Evolutionary conservation across 2,329 filamentous ascomycete species (phyloP).

Genomic region (Claviceps sorghi): DNA sequence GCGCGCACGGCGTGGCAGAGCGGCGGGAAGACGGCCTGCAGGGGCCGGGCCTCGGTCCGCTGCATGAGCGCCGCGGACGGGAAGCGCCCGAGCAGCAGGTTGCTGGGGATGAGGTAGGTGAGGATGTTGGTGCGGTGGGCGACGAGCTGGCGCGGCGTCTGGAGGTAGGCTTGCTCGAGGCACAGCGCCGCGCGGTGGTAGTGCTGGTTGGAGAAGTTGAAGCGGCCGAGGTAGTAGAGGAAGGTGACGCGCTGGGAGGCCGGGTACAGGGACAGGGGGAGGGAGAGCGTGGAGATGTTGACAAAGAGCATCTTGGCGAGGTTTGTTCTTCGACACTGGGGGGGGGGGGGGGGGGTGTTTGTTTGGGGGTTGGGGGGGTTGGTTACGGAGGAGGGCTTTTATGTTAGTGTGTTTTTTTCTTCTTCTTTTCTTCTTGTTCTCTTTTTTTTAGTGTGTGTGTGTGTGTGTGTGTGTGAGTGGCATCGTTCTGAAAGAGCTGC

Average conservation of each 20-base stretch:
- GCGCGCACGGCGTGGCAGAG: conserved; percentile 57
- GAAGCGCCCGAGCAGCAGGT: conserved; percentile 73
- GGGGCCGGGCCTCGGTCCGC: conserved; percentile 45
- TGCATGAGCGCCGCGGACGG: conserved; percentile 53
- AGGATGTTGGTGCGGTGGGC: conserved; percentile 68
- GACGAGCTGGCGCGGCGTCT: conserved; percentile 45
- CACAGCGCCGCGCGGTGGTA: conserved; percentile 64
- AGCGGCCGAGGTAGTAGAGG: conserved; percentile 86
- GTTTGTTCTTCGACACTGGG: conserved; percentile 61
- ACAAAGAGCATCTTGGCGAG: conserved; percentile 79
- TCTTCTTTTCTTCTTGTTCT: not conserved
- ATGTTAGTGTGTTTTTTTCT: not conserved
- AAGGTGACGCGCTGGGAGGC: conserved; percentile 81
- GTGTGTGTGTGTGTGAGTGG: no score
- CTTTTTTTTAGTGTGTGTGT: no score
- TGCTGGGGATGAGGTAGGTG: conserved; percentile 68
- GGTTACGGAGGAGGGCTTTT: not conserved
- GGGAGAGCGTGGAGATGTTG: conserved; percentile 72
- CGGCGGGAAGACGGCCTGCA: conserved; percentile 55
- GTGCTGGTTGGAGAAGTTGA: conserved; percentile 72
- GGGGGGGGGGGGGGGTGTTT: not conserved
- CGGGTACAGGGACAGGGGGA: conserved; percentile 67
- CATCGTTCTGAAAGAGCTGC: no score
- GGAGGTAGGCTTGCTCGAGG: conserved; percentile 64
- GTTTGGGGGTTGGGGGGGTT: no score